These are phyloP conservation scores for Mallotus nudiflorus DNA, from an alignment of 345 rosid genomes.

Conservation along the genomic window DNA sequence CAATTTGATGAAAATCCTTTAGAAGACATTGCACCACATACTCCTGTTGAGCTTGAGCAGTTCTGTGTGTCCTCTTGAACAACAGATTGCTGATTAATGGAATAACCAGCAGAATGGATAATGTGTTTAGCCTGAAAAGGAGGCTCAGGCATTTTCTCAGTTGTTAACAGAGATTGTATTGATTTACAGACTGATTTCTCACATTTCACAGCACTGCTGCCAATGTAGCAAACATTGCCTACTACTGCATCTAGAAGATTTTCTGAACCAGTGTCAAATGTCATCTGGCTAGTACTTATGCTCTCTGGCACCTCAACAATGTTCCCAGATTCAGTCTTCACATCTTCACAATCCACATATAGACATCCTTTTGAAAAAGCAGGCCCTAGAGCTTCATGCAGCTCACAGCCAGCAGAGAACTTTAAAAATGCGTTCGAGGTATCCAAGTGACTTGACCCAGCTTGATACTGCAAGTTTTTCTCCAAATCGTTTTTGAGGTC, in stretches of 20 bases:
- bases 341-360: conserved; percentile 40
- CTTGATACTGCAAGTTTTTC: conserved; percentile 34
- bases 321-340: conserved; percentile 48
- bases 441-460: conserved; percentile 37
- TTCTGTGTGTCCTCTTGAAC: conserved; percentile 45
- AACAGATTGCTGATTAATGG: conserved; percentile 45
- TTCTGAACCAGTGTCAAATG: conserved; percentile 56
- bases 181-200: conserved; percentile 56
- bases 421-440: conserved; percentile 40
- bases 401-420: conserved; percentile 69
- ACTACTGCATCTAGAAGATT: conserved; percentile 93
- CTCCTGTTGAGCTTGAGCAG: conserved; percentile 49
- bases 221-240: conserved; percentile 59
- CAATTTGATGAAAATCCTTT: conserved; percentile 69
- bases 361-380: conserved; percentile 45
- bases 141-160: conserved; percentile 49
- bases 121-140: conserved; percentile 44
- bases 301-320: conserved; percentile 45
- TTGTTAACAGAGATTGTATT: conserved; percentile 48
- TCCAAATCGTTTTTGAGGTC: conserved; percentile 38
- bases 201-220: conserved; percentile 46
- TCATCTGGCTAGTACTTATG: conserved; percentile 56
- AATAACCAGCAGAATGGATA: conserved; percentile 43
- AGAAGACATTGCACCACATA: conserved; percentile 59
- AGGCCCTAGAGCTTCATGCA: conserved; percentile 85